Base-by-base conservation (phyloP, 2,329 filamentous ascomycete genomes). In the Colletotrichum siamense region DNA sequence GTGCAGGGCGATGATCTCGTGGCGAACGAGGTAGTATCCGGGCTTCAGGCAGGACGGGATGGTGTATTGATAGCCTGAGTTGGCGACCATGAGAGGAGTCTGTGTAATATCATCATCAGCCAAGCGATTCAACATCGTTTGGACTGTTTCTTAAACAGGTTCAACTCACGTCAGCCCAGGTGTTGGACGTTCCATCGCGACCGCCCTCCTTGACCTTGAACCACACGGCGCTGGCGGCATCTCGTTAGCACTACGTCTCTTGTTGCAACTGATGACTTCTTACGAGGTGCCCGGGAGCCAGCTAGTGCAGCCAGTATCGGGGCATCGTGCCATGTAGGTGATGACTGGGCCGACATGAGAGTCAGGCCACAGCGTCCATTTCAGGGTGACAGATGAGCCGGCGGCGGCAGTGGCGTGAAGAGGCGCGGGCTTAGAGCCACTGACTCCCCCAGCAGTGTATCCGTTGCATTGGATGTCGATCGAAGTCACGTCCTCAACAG, bases 251-350 rank as follows among this genome's bases (percentile, higher is more conserved):
- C 7, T 34, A 34, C 32, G 32, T 34, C 32, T 34, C 32, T 34
- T 34, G 32, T 36, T 49, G 13, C 18, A 79, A 82, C 72, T 77
- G 10, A 9, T 32, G 15, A 84, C 81, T 10, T 83, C 86, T 18
- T 49, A 76, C 73, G 73, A 67, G 18, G 73, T 76, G 0, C 85
- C 87, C 8, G 90, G 90, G 73, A 86, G 82, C 79, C 86, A 91
- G 69, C 83, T 83, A 69, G 87, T 86, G 81, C 90, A 92, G 2
- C 89, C 87, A 0, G 83, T 81, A 59, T 89, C 87, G 0, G 90
- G 89, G 81, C 91, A 92, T 39, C 86, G 84, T 6, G 91, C 91
- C 90, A 92, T 91, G 80, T 92, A 92, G 1, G 91, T 92, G 72
- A 92, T 84, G 2, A 89, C 81, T 1, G 91, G 90, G 0, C 91